Percentiles rank a stretch among this genome's conserved stretches.
phyloP scores from a whole-genome alignment of 129 eudicot genomes.

The Erigeron canadensis region DNA sequence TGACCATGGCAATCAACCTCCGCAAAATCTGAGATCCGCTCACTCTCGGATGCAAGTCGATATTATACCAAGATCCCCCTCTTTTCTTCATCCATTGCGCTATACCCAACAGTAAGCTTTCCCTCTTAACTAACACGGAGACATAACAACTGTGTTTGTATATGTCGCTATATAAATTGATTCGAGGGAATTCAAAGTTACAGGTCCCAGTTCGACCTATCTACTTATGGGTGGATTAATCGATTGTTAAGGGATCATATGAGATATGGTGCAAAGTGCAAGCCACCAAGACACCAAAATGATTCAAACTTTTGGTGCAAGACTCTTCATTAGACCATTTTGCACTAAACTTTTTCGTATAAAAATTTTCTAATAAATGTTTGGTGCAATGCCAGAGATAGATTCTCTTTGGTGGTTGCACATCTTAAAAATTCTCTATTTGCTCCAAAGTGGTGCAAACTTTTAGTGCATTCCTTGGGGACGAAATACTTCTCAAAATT shows the following conservation, averaged over 20 bases:
- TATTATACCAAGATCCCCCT: slow-evolving; percentile 32
- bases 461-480: neutral
- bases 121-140: neutral
- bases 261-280: neutral
- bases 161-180: neutral
- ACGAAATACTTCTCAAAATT: too few relatives aligned
- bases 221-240: neutral
- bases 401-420: too few relatives aligned
- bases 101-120: slow-evolving; percentile 44
- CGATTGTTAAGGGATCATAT: neutral
- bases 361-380: too few relatives aligned
- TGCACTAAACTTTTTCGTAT: too few relatives aligned
- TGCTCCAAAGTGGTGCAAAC: too few relatives aligned
- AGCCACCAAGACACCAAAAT: neutral
- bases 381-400: too few relatives aligned
- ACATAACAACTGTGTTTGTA: slow-evolving; percentile 4
- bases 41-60: slow-evolving; percentile 32
- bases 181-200: neutral
- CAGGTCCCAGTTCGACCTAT: neutral
- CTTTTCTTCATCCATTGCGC: slow-evolving; percentile 36
- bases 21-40: slow-evolving; percentile 32
- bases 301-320: too few relatives aligned
- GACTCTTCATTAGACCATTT: too few relatives aligned
- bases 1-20: slow-evolving; percentile 32
- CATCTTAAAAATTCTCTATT: too few relatives aligned